phyloP scores from a whole-genome alignment of 208 protist genomes.

The Acanthamoeba healyi region DNA sequence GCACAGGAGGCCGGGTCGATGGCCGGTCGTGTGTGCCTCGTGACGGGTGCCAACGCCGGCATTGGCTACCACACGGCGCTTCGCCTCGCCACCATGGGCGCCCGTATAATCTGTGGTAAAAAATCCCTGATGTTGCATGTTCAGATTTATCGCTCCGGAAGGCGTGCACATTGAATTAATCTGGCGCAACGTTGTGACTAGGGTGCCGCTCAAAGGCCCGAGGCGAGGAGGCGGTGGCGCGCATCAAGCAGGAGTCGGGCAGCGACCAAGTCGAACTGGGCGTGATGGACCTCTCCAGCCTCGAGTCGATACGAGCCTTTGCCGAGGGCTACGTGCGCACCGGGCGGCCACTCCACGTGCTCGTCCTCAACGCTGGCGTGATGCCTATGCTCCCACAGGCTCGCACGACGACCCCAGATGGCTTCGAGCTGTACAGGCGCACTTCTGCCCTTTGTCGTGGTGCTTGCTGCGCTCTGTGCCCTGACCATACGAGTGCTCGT shows the following conservation, averaged over 20 bases:
- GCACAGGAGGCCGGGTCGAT: background rate
- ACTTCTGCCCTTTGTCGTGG: too few relatives aligned
- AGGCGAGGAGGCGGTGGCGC: slow-evolving; percentile 9
- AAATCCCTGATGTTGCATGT: too few relatives aligned
- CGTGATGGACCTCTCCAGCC: background rate
- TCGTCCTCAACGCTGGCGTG: slow-evolving; percentile 34
- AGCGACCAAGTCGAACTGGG: background rate
- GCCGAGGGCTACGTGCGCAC: slow-evolving; percentile 6
- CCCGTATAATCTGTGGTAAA: slow-evolving; percentile 29
- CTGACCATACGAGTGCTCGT: background rate
- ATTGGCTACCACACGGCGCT: slow-evolving; percentile 26
- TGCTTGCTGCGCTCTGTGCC: too few relatives aligned
- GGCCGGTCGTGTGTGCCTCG: background rate
- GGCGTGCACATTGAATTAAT: too few relatives aligned
- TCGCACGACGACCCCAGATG: background rate
- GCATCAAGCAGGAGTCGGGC: slow-evolving; percentile 25
- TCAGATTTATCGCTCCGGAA: too few relatives aligned
- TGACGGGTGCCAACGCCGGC: slow-evolving; percentile 50
- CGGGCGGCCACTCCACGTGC: background rate
- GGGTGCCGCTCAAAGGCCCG: background rate
- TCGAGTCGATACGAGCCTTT: background rate
- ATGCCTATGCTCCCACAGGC: slow-evolving; percentile 24
- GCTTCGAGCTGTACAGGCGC: slow-evolving; percentile 61
- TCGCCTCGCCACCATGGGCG: background rate
- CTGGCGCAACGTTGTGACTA: too few relatives aligned